Conservation (phyloP, 2,329 filamentous ascomycete genomes). For the Macroventuria anomochaeta region DNA sequence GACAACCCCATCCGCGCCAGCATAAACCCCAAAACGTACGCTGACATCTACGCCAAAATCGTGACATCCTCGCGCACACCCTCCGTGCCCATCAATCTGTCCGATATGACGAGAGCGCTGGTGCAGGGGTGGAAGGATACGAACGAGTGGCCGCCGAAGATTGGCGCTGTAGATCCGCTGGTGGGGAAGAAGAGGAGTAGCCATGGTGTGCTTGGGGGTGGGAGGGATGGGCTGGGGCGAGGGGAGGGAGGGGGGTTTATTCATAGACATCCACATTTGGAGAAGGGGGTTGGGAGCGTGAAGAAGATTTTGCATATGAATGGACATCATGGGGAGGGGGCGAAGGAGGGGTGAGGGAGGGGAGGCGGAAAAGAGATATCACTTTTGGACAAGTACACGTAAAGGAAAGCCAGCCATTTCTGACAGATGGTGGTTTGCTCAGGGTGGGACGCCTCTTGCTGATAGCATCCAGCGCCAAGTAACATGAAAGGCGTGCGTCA, state of each 20-base stretch:
- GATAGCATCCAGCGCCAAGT: too few species aligned
- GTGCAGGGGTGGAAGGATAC: conserved; percentile 92
- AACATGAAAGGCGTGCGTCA: too few species aligned
- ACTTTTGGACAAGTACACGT: too few species aligned
- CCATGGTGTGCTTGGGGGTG: conserved; percentile 9
- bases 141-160: conserved; percentile 86
- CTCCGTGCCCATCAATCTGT: conserved; percentile 84
- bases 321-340: conserved; percentile 23
- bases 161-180: conserved; percentile 56
- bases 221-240: neutral
- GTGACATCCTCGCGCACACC: conserved; percentile 81
- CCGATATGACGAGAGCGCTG: conserved; percentile 78
- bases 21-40: conserved; percentile 76
- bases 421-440: too few species aligned
- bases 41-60: conserved; percentile 88
- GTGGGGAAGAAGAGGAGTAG: conserved; percentile 47
- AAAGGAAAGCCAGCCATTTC: too few species aligned
- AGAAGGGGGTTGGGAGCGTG: conserved; percentile 54
- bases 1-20: conserved; percentile 78
- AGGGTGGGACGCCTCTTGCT: too few species aligned
- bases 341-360: neutral
- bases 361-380: too few species aligned
- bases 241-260: conserved; percentile 34
- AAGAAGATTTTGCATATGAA: conserved; percentile 53
- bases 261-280: conserved; percentile 49